Percentiles rank a stretch among this genome's conserved stretches.
Evolutionary conservation across 2,329 filamentous ascomycete genomes (phyloP).

Genomic region (Alternaria triticina): DNA sequence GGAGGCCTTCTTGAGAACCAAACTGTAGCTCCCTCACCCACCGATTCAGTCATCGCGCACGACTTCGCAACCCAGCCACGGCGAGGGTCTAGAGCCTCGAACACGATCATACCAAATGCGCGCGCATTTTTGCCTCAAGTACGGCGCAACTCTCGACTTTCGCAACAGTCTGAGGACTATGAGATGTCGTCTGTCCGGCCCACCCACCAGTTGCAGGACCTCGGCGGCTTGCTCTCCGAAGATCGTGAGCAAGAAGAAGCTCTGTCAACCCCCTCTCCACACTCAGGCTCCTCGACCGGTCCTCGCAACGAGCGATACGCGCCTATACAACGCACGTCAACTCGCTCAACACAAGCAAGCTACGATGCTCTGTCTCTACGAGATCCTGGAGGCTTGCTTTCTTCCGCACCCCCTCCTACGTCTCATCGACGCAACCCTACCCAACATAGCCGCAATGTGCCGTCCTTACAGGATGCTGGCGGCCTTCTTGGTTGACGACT

Average conservation of each 20-base stretch:
- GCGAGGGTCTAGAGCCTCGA: constrained; percentile 41
- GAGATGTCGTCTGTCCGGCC: constrained; percentile 35
- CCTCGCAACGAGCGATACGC: constrained; percentile 14
- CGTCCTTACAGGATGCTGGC: constrained; percentile 42
- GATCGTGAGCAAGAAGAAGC: constrained; percentile 28
- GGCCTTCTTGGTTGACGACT: constrained; percentile 35
- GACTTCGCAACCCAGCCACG: constrained; percentile 50
- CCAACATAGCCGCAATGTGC: constrained; percentile 29
- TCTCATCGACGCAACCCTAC: constrained; percentile 30
- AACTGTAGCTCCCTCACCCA: constrained; percentile 36
- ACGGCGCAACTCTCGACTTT: constrained; percentile 41
- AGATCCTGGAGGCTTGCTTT: constrained; percentile 40
- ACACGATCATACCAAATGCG: constrained; percentile 25
- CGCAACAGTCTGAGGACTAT: constrained; percentile 44
- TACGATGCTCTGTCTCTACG: constrained; percentile 35
- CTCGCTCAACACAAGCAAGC: constrained; percentile 30
- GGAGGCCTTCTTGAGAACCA: constrained; percentile 72
- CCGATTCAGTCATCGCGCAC: constrained; percentile 47
- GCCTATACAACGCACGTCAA: constrained; percentile 26
- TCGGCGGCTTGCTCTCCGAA: constrained; percentile 33
- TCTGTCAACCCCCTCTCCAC: constrained; percentile 16
- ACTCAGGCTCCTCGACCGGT: constrained; percentile 21
- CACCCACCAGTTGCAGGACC: constrained; percentile 34
- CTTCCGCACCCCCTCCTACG: constrained; percentile 9
- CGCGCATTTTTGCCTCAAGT: constrained; percentile 33